Evolutionary conservation across 148 eudicot species (phyloP), one percentile per base, ranked within the genome.

Genomic region (Diospyros kaki): DNA sequence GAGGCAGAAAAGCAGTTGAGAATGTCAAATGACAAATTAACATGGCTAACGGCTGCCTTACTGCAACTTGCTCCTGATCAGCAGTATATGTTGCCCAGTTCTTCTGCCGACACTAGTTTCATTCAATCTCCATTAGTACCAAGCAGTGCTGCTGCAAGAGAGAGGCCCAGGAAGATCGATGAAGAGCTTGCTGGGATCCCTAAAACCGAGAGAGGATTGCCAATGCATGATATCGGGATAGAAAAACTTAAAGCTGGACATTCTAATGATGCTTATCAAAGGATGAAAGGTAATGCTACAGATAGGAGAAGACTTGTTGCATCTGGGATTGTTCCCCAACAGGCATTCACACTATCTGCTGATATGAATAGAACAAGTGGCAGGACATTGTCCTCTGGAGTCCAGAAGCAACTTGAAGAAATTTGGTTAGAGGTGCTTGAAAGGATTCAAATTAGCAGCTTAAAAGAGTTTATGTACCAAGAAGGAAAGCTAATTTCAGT

Each of bases 61-160:
- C 88, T 95, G 81, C 99, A 95, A 78, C 96, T 95, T 81, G 99
- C 97, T 77, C 99, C 99, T 39, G 96, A 95, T 76, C 93, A 85
- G 76, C 94, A 90, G 80, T 89, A 90, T 84, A 75, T 87, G 81
- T 80, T 87, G 68, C 95, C 92, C 55, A 84, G 83, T 78, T 90
- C 97, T 50, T 94, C 98, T 9, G 86, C 86, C 62, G 89, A 85
- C 14, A 83, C 87, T 71, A 90, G 90, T 85, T 84, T 85, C 68
- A 73, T 81, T 79, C 89, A 83, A 48, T 90, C 97, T 77, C 93
- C 96, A 41, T 63, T 81, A 15, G 81, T 41, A 44, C 73, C 64
- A 59, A 84, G 79, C 67, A 79, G 83, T 64, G 68, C 68, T 76
- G 81, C 55, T 65, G 78, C 79, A 62, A 81, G 86, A 80, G 84